These are phyloP conservation scores for Byssochlamys sp. DNA, from an alignment of 2,329 filamentous ascomycete genomes.

Conservation along the genomic window DNA sequence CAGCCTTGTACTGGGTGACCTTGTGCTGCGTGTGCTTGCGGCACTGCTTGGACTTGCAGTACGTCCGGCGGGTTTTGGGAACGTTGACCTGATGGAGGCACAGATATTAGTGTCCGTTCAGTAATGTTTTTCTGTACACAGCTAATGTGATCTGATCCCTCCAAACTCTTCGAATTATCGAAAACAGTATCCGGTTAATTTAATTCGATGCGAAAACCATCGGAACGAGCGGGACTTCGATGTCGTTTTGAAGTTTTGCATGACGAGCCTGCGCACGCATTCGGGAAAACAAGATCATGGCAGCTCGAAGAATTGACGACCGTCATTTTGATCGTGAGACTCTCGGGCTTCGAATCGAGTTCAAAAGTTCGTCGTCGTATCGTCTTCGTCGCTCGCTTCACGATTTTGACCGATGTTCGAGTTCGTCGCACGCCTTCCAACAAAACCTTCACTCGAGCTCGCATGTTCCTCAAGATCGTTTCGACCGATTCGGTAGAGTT, in stretches of 20 bases:
- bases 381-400: background rate
- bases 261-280: background rate
- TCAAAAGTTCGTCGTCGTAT: background rate
- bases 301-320: background rate
- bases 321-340: background rate
- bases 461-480: background rate
- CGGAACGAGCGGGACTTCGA: background rate
- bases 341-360: background rate
- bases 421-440: background rate
- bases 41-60: conserved; percentile 95
- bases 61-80: conserved; percentile 94
- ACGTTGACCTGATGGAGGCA: conserved; percentile 68
- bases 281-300: background rate
- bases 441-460: background rate
- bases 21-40: conserved; percentile 85
- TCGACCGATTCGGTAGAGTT: background rate
- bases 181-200: background rate
- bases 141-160: conserved; percentile 9
- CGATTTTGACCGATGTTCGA: background rate
- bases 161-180: background rate
- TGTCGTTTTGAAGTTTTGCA: background rate
- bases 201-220: background rate
- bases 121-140: conserved; percentile 2
- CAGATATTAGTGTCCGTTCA: conserved; percentile 17
- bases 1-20: conserved; percentile 94